These are phyloP conservation scores for Aspergillus bertholletiae DNA, from an alignment of 495 filamentous ascomycete species.

Conservation along the genomic window DNA sequence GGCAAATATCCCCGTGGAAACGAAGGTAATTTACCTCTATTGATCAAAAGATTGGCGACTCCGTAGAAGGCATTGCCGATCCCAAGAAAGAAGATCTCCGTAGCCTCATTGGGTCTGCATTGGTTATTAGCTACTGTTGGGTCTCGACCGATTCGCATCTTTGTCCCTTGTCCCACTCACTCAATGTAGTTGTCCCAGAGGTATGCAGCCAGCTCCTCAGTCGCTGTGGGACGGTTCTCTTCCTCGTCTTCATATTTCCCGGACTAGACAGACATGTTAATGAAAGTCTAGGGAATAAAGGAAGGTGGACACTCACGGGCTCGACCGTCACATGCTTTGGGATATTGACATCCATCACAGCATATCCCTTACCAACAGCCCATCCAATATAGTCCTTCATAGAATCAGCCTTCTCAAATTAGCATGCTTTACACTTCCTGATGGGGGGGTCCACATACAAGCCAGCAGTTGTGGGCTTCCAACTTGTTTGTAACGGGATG, in stretches of 20 bases:
- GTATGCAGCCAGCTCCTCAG: constrained; percentile 75
- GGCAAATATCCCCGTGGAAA: background rate
- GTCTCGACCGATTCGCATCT: background rate
- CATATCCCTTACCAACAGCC: constrained; percentile 69
- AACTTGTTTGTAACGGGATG: constrained; percentile 66
- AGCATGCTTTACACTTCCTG: constrained; percentile 26
- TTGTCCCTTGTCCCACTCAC: constrained; percentile 41
- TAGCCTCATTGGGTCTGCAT: constrained; percentile 55
- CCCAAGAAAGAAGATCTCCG: constrained; percentile 78
- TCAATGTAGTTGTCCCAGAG: constrained; percentile 98
- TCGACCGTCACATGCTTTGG: constrained; percentile 62
- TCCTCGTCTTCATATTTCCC: constrained; percentile 41
- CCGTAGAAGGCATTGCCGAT: constrained; percentile 73
- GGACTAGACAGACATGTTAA: constrained; percentile 12
- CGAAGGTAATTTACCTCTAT: constrained; percentile 50
- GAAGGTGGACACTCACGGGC: constrained; percentile 23
- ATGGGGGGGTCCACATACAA: constrained; percentile 57
- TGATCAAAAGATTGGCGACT: constrained; percentile 64
- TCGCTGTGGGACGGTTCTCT: constrained; percentile 44
- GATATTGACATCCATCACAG: constrained; percentile 85
- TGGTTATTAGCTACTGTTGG: background rate
- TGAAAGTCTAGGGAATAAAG: constrained; percentile 14
- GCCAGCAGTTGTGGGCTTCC: constrained; percentile 77
- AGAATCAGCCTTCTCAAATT: constrained; percentile 66
- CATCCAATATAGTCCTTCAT: constrained; percentile 77